phyloP scores from a whole-genome alignment of 768 basidiomycete species.

The Coprinellus micaceus region DNA sequence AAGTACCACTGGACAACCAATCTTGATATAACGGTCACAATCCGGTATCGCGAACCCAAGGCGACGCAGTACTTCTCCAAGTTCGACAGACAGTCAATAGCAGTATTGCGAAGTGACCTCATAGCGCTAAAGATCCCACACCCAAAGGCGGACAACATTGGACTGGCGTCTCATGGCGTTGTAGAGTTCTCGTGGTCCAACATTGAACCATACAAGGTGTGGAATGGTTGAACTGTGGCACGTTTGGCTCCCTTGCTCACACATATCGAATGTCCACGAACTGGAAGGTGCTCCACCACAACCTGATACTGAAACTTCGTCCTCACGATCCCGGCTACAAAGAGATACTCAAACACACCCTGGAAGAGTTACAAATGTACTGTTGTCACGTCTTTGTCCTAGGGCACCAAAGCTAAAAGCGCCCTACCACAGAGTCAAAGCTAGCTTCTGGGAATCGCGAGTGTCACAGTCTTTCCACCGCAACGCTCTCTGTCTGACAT shows the following conservation, averaged over 20 bases:
- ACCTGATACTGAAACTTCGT: conserved; percentile 14
- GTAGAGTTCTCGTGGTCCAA: conserved; percentile 27
- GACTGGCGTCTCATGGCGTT: conserved; percentile 28
- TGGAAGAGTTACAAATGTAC: conserved; percentile 30
- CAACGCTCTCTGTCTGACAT: neutral
- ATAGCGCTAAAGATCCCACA: conserved; percentile 33
- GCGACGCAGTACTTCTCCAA: conserved; percentile 33
- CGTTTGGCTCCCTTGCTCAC: neutral
- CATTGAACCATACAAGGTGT: conserved; percentile 17
- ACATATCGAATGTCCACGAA: too few species aligned
- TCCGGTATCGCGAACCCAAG: conserved; percentile 34
- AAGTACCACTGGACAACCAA: neutral
- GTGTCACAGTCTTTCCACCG: too few species aligned
- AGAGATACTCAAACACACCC: conserved; percentile 6
- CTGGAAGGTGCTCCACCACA: conserved; percentile 18
- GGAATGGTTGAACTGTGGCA: conserved; percentile 1
- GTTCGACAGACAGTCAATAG: conserved; percentile 21
- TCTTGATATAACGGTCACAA: neutral
- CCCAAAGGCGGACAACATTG: conserved; percentile 34
- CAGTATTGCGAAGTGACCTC: conserved; percentile 31
- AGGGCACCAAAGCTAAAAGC: neutral
- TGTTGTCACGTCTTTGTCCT: neutral
- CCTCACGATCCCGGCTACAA: conserved; percentile 11
- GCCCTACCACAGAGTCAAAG: too few species aligned
- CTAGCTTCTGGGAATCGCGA: too few species aligned